Conservation (phyloP, 2,329 filamentous ascomycete species). For the Ceratocystis colombiana region DNA sequence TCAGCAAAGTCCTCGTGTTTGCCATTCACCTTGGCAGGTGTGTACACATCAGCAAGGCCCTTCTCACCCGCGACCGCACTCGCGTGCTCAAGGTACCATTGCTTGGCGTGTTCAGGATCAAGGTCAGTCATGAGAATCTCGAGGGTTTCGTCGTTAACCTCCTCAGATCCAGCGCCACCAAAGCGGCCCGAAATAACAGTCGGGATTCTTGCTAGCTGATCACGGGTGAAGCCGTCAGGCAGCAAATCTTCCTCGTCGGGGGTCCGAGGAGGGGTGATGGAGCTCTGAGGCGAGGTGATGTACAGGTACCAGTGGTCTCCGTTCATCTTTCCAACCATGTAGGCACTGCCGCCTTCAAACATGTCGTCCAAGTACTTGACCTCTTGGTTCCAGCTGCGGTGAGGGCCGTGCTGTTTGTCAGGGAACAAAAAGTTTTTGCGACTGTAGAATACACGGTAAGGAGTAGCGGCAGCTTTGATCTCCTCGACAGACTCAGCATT, state of each 20-base stretch:
- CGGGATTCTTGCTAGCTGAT: constrained; percentile 44
- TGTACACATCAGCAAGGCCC: constrained; percentile 49
- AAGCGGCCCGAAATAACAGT: constrained; percentile 38
- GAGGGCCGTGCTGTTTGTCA: constrained; percentile 83
- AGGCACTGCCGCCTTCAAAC: constrained; percentile 86
- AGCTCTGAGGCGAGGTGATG: constrained; percentile 74
- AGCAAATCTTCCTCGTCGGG: constrained; percentile 41
- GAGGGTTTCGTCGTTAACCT: constrained; percentile 61
- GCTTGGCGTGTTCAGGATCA: constrained; percentile 57
- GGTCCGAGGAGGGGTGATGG: constrained; percentile 71
- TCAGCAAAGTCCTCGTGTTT: constrained; percentile 55
- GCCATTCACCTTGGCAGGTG: constrained; percentile 29
- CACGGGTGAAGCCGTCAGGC: constrained; percentile 33
- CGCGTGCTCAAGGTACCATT: constrained; percentile 62
- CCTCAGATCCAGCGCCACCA: constrained; percentile 35
- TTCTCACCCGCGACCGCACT: constrained; percentile 80
- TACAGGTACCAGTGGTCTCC: constrained; percentile 99
- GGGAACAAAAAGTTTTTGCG: constrained; percentile 98
- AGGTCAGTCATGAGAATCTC: constrained; percentile 65
- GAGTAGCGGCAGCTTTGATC: constrained; percentile 66
- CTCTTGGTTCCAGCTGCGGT: constrained; percentile 95
- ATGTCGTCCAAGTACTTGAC: constrained; percentile 85
- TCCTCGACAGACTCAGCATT: constrained; percentile 56
- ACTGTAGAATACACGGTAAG: constrained; percentile 96
- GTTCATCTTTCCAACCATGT: constrained; percentile 99